Evolutionary conservation across 176 grass and related monocot genomes (phyloP).

Genomic region (Musa itinerans): DNA sequence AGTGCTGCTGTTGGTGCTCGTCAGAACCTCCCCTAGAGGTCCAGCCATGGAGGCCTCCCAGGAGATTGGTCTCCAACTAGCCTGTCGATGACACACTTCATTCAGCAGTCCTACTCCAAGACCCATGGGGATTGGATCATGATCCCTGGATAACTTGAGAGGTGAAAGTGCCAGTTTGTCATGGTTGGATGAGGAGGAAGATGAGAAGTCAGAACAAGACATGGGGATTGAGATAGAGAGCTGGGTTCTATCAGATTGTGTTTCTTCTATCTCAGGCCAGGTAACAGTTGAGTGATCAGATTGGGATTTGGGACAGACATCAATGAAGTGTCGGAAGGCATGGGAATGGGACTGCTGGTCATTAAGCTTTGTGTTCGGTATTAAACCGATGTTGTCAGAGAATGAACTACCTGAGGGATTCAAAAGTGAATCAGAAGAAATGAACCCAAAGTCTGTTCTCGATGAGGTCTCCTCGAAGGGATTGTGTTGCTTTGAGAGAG

Average conservation of each 20-base stretch:
- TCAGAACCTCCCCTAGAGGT: constrained; percentile 27
- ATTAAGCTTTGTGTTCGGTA: neutral
- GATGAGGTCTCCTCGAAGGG: constrained; percentile 12
- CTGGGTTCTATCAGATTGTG: constrained; percentile 24
- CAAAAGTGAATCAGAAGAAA: neutral
- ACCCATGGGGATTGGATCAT: constrained; percentile 26
- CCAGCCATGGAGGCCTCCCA: constrained; percentile 26
- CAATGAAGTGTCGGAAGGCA: constrained; percentile 62
- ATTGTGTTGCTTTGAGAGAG: constrained; percentile 48
- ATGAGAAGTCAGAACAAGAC: constrained; percentile 38
- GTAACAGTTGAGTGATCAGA: neutral
- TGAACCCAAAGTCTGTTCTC: neutral
- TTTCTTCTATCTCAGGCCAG: constrained; percentile 12
- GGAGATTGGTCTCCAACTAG: constrained; percentile 23
- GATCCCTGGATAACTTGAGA: constrained; percentile 32
- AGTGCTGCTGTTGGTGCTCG: neutral
- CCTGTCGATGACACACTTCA: constrained; percentile 4
- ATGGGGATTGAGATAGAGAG: constrained; percentile 38
- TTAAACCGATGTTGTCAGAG: neutral
- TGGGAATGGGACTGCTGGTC: constrained; percentile 17
- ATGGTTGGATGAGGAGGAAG: constrained; percentile 28
- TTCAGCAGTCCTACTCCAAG: constrained; percentile 15
- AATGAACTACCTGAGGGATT: constrained; percentile 7
- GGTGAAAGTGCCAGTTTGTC: constrained; percentile 28
- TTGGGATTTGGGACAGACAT: constrained; percentile 26